Evolutionary conservation across 108 stramenopile species (phyloP), one percentile per base, ranked within the genome.

Genomic region (Asterionellopsis glacialis): DNA sequence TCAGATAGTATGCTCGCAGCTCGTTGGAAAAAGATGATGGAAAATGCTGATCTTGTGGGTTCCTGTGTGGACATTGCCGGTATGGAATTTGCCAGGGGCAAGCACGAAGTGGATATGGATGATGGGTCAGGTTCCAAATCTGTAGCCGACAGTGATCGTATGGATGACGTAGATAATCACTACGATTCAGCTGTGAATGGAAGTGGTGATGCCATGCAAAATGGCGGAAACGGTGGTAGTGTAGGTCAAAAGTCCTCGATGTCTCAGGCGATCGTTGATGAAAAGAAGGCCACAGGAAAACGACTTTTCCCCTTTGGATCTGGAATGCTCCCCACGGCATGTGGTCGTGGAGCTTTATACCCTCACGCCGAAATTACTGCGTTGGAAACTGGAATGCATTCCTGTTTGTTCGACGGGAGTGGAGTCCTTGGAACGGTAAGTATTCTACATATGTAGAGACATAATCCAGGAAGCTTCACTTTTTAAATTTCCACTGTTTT

Each of bases 11-110:
- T 66, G 26, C 73, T 92, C 2, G 76, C 67, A 19, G 60, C 58
- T 21, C 79, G 91, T 25, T 92, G 90, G 90, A 70, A 78, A 28
- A 59, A 39, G 11, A 81, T 88, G 74, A 54, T 70, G 10, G 76
- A 85, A 16, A 79, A 75, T 24, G 84, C 84, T 15, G 10, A 70
- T n/a, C 25, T 61, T 18, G 73, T 75, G 4, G 71, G 71, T 44
- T 25, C 56, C 14, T 49, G 70, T 52, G 54, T 86, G 41, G 90
- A 88, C 48, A 33, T 75, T 25, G 59, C 60, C 26, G 87, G 74
- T 13, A 83, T 86, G 79, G 59, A 66, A 21, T n/a, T 49, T 18
- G 11, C 38, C 22, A 33, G 39, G 24, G 40, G 22, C 11, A 50
- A 33, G 38, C 27, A 24, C 14, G 28, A 60, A 47, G 22, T 12